Base-by-base conservation (phyloP, 2,329 filamentous ascomycete genomes). In the Zymoseptoria ardabiliae region DNA sequence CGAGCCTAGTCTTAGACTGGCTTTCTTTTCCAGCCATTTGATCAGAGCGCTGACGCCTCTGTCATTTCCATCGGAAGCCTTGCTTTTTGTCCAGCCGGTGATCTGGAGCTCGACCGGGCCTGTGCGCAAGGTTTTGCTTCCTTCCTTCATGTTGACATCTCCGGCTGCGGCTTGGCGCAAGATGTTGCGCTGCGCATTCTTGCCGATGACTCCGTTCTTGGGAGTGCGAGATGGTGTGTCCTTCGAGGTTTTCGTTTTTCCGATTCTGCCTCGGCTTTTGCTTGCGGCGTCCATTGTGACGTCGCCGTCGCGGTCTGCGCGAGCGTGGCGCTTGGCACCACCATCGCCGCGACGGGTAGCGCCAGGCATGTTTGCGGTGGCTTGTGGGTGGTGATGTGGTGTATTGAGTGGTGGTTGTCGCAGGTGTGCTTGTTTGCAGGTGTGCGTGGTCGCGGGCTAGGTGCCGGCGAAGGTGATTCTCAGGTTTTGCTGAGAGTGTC, bases 231-330 rank as follows among this genome's bases (percentile, higher is more conserved):
- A 61, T 57, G 57, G 64, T 61, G 58, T 67, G 62, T 67, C 60
- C 53, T 68, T 66, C 22, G 63, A 56, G 54, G 59, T 59, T 59
- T 66, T 62, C 41, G 56, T 53, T 58, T 72, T 71, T 55, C 68
- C 64, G 55, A 71, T 66, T 35, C 67, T 64, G 52, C 65, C 65
- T 55, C 70, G 65, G 20, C 66, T 68, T 56, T 69, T 71, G 55
- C 72, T 72, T 25, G 52, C 45, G 48, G 50, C 28, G 68, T 80
- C 82, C 84, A 86, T 87, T 51, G 79, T 75, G 61, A 86, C 70
- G 70, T 87, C 84, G 35, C 84, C 84, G 76, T 87, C 84, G 67
- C 78, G 79, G 69, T 86, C 84, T 56, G 80, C 63, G 55, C 62
- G 55, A 20, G 45, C 22, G 7, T 56, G 41, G 21, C 35, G 48